These are phyloP conservation scores for Apiospora hydei DNA, from an alignment of 2,329 filamentous ascomycete species.

Conservation along the genomic window DNA sequence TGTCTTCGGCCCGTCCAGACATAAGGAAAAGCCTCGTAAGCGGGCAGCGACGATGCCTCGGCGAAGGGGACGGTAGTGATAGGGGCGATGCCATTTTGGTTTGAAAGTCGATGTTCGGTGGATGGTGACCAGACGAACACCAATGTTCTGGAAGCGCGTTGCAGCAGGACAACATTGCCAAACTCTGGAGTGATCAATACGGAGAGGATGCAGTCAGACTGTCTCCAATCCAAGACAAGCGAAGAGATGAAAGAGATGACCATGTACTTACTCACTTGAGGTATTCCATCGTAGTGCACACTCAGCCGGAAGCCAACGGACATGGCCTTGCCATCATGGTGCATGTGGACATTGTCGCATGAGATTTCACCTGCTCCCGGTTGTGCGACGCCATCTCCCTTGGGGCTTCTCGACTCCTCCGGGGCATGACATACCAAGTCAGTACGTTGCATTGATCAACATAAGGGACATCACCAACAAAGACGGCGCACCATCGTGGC, in stretches of 20 bases:
- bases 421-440: neutral
- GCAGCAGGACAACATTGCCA: neutral
- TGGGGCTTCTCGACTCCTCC: neutral
- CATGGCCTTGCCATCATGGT: no score
- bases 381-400: neutral
- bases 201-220: neutral
- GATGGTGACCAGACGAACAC: neutral
- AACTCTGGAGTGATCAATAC: neutral
- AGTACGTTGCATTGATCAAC: neutral
- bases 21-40: neutral
- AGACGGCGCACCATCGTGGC: no score
- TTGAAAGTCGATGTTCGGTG: neutral
- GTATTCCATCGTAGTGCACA: neutral
- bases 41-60: neutral
- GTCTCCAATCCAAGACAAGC: neutral
- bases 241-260: neutral
- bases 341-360: neutral
- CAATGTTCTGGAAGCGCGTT: neutral
- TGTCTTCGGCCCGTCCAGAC: neutral
- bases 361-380: neutral
- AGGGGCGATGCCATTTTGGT: neutral
- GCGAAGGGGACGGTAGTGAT: neutral
- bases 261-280: neutral
- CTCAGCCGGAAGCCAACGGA: neutral
- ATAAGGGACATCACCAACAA: no score